Base-by-base conservation (phyloP, 768 basidiomycete genomes). In the Mycena vitilis region DNA sequence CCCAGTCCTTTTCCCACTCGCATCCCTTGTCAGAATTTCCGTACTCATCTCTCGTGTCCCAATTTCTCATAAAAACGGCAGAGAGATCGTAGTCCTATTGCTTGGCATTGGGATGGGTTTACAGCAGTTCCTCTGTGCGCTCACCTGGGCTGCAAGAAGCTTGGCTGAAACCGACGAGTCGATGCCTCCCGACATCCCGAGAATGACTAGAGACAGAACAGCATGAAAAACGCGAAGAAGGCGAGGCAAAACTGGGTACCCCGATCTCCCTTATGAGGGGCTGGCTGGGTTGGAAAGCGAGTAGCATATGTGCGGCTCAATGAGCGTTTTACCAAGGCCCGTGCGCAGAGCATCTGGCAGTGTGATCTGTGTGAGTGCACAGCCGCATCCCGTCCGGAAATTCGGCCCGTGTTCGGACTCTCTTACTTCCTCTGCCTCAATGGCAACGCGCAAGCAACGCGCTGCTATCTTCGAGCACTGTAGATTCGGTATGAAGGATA, bases 1-100 rank as follows among this genome's bases (percentile, higher is more conserved):
- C 88, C 93, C 93, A 98, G 74, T 98, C 96, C 66, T 89, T 91
- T 79, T 98, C 92, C 96, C 96, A 99, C 77, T 96, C 94, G 73
- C 96, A 99, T 4, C 93, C 92, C n/a, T 82, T 84, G 74, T 93
- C 93, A 0, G 89, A 68, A 42, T 34, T 86, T 20, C 88, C 91
- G 30, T 84, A 88, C 79, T 96, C 95, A 74, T 95, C 93, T 47
- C 91, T 85, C 3, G 91, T 92, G 73, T 95, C 93, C 96, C 96
- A 99, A 67, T 99, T 98, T 23, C 95, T 88, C 96, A 99, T 99
- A 78, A 91, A 98, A 1, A 98, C 86, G 13, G 95, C 95, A 47
- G 92, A 92, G 2, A 97, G 83, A 74, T 95, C 89, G 71, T 89
- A 92, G 68, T 92, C 91, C 92, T 95, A n/a, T 20, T 48, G 8